Base-by-base conservation (phyloP, 805 yeast genomes). In the Ascoidea asiatica region DNA sequence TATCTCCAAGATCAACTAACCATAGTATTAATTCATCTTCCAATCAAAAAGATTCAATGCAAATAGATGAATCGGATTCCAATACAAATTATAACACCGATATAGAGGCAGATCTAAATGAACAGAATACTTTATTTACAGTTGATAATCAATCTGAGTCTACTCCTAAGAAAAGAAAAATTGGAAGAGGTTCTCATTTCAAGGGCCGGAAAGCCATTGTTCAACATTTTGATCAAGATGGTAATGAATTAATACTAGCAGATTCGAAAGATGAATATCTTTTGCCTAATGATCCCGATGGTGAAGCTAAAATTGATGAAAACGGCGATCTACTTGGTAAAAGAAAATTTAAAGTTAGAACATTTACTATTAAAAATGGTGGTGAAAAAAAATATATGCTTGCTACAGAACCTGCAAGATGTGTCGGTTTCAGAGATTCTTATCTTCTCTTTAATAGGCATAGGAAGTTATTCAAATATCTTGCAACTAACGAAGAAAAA, bases 401-500 rank as follows among this genome's bases (percentile, higher is more conserved):
- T 41, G 81, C 95, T 2, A 89, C 97, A 0, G 98, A 92, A 57
- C 95, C 96, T 2, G 97, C 98, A 1, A 74, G 97, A 53, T 78
- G 90, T 55, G 87, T 90, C 49, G 97, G 97, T 1, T 89, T 88
- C 64, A 45, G 92, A 46, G 94, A 83, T 57, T 79, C 88, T 7
- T 83, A 83, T 56, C 67, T 82, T 47, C 64, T 83, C 46, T 83
- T 83, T 62, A 84, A 82, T 55, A 79, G 83, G 38, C 90, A 84
- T 63, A 73, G 77, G 43, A 69, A 75, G 43, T 66, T 92, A 43
- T 81, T 72, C 65, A 87, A 89, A 56, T 74, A 81, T 49, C 76
- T 83, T 8, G 68, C 89, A 40, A 69, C 75, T 8, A 85, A 83
- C 48, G 82, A 75, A 17, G 94, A 88, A 58, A 90, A 90, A 58